phyloP scores from a whole-genome alignment of 345 rosid species.

The Eucalyptus victrix region DNA sequence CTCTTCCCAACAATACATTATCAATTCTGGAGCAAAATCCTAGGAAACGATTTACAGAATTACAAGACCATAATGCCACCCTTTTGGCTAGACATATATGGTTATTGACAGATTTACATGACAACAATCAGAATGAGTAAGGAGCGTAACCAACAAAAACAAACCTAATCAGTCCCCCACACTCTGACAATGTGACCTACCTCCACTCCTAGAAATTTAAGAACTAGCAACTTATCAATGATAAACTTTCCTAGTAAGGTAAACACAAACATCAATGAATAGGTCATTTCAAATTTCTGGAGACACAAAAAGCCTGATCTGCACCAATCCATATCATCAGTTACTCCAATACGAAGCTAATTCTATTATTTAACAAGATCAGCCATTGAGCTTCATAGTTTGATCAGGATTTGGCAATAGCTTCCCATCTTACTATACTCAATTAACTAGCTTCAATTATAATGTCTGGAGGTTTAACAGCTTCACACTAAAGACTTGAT shows the following conservation, averaged over 20 bases:
- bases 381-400: background rate
- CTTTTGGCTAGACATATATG: background rate
- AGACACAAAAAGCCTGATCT: background rate
- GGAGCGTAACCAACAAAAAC: background rate
- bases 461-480: background rate
- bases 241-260: background rate
- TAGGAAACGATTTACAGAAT: background rate
- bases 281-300: background rate
- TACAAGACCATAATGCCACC: background rate
- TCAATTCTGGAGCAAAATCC: background rate
- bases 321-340: background rate
- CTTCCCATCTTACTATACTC: background rate
- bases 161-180: background rate
- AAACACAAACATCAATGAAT: background rate
- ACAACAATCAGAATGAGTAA: background rate
- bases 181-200: background rate
- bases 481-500: background rate
- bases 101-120: background rate
- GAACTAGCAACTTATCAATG: background rate
- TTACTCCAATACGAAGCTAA: background rate
- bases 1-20: background rate
- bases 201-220: background rate
- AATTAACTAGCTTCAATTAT: background rate
- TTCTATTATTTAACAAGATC: background rate
- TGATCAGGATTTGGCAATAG: background rate